Base-by-base conservation (phyloP, 257 asterid species). In the Lithospermum erythrorhizon region DNA sequence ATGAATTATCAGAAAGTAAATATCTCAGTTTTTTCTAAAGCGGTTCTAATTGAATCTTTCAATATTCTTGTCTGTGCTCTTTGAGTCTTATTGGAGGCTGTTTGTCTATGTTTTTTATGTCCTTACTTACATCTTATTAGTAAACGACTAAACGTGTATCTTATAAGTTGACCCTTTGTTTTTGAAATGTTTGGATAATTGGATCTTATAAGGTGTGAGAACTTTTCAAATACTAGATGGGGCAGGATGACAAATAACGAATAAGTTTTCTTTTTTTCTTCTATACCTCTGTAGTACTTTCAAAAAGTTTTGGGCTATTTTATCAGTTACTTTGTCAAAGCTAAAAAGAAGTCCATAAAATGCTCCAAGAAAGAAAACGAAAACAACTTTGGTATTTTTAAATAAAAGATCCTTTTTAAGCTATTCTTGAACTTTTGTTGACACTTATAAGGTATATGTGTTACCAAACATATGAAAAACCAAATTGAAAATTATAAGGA, bases 1-100 rank as follows among this genome's bases (percentile, higher is more conserved):
- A 84, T 62, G 90, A 94, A 81, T 77, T 84, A 73, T 89, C 98
- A 60, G 95, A 79, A 76, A 67, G 98, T 93, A 84, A 73, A 67
- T 58, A 53, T 51, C 19, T 61, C 56, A 51, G 49, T 21, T 45
- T 62, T 53, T 71, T 27, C 23, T 58, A 53, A 27, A 53, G 55
- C 23, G 6, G 16, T 20, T 53, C 54, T 24, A 11, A n/a, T 53
- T 53, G 57, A n/a, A n/a, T 53, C 5, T 11, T 1, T 4, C 16
- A 1, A 1, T 1, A 9, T 8, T 41, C 1, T 41, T 41, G 49
- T 11, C 17, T 41, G 18, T 41, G 49, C 18, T 41, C 49, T 41
- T 41, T 5, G 17, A 41, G 49, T 41, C 49, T 41, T 41, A 1
- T 14, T 41, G 14, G 49, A 41, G 18, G 48, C 15, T 9, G 16